A percentile compares a stretch with the other conserved stretches of the same genome.
Evolutionary conservation across 345 rosid genomes (phyloP).

Genomic region (Rhodomyrtus tomentosa): DNA sequence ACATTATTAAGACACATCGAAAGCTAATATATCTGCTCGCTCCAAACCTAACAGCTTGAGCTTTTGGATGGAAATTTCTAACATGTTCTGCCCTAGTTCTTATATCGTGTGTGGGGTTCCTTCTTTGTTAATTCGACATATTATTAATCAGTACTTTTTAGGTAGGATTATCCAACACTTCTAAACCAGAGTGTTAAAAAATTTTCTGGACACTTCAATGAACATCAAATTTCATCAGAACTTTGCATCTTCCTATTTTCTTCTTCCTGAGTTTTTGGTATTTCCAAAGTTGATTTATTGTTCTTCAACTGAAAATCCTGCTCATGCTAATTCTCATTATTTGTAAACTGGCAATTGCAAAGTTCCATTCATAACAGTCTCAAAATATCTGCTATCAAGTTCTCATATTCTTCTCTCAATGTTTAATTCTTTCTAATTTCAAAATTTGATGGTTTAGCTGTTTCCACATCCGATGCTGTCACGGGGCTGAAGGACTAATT

Average conservation of each 20-base stretch:
- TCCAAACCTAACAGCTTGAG: neutral
- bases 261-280: neutral
- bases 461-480: neutral
- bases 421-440: neutral
- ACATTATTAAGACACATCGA: too few species aligned
- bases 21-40: rapidly evolving
- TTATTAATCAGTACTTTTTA: neutral
- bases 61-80: neutral
- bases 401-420: neutral
- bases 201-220: too few species aligned
- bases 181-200: too few species aligned
- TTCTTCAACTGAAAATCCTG: neutral
- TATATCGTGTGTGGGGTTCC: neutral
- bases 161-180: neutral
- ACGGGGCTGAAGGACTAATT: neutral
- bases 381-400: neutral
- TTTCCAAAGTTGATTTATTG: neutral
- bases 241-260: neutral
- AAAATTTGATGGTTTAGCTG: neutral
- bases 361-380: neutral
- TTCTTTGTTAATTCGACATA: neutral
- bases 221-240: too few species aligned
- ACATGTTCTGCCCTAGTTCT: neutral
- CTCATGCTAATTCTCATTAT: neutral
- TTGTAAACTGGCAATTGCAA: neutral